phyloP scores from a whole-genome alignment of 2,329 filamentous ascomycete species.

The Trichoderma oligosporum region DNA sequence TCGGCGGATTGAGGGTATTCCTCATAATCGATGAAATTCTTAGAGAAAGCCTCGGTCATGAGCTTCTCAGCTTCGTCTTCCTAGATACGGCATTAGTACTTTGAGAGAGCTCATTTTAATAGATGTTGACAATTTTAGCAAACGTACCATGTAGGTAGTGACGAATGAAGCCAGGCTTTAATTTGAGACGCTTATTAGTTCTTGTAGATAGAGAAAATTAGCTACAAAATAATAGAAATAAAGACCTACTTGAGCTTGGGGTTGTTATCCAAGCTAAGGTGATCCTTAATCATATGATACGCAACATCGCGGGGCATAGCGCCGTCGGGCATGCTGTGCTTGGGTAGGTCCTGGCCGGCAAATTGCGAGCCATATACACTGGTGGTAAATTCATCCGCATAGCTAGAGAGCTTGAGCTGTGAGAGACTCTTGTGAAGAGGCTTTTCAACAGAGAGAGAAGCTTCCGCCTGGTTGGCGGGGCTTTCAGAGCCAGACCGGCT shows the following conservation, averaged over 20 bases:
- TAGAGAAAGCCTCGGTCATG: constrained; percentile 87
- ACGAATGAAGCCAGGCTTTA: constrained; percentile 82
- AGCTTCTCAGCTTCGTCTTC: constrained; percentile 95
- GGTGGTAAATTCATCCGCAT: constrained; percentile 61
- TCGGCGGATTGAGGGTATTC: constrained; percentile 78
- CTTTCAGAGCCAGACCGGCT: constrained; percentile 29
- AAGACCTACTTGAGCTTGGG: constrained; percentile 71
- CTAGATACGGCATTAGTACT: constrained; percentile 39
- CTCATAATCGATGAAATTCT: constrained; percentile 93
- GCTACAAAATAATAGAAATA: background rate
- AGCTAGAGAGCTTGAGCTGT: constrained; percentile 47
- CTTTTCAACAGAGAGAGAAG: constrained; percentile 25
- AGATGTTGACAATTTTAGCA: constrained; percentile 13
- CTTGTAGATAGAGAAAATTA: too few relatives aligned
- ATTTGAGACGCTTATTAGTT: background rate
- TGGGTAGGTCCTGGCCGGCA: constrained; percentile 74
- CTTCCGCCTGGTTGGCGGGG: background rate
- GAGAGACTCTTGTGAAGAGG: constrained; percentile 23
- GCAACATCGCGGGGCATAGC: constrained; percentile 91
- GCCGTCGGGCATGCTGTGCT: constrained; percentile 77
- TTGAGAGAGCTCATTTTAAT: background rate
- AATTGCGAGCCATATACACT: constrained; percentile 87
- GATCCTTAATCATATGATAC: constrained; percentile 97
- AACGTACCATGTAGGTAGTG: constrained; percentile 84
- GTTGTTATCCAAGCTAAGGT: constrained; percentile 85